Evolutionary conservation across 1,284 basidiomycete species (phyloP), one percentile per base, ranked within the genome.

Genomic region (Xerocomus minutiporus): DNA sequence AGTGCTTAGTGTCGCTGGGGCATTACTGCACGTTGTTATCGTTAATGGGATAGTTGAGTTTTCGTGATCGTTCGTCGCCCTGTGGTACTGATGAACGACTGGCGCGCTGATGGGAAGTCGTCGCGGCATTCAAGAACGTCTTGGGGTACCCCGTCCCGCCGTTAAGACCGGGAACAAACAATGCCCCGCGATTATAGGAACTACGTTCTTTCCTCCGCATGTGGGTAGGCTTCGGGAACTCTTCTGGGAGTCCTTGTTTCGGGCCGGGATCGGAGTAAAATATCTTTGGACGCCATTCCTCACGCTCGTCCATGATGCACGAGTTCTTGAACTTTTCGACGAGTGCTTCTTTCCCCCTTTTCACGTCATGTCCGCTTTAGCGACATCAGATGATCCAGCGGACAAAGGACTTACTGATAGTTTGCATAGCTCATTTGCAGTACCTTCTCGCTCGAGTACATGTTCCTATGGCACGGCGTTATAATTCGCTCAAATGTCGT

Each of bases 311-410:
- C 89, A 91, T 90, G 59, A 91, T 86, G 53, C 81, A 83, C 4
- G 88, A 90, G 62, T 91, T 91, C 66, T 87, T 88, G 77, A 91
- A 91, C 66, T 88, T 91, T 68, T 90, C 88, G 46, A 93, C 81
- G 39, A 91, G 79, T 1, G 89, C 86, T 70, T 90, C 88, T 65
- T 93, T 93, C 38, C 91, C 91, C 73, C 88, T 88, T 63, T 20
- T 49, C 47, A 53, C 42, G 43, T 39, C 43, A 28, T 46, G 40
- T 35, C 52, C 34, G 28, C 48, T 48, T 55, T 43, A 59, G 52
- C 40, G 48, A 42, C 20, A 52, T 29, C 52, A 28, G 52, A 42
- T 46, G 45, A 51, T 47, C 50, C 20, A 32, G 20, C 9, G 26
- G 46, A 39, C 23, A 25, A 48, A 48, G n/a, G 32, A 78, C 84